These are phyloP conservation scores for Kurtzmaniella quercitrusa DNA, from an alignment of 1,139 yeast genomes.

Conservation along the genomic window DNA sequence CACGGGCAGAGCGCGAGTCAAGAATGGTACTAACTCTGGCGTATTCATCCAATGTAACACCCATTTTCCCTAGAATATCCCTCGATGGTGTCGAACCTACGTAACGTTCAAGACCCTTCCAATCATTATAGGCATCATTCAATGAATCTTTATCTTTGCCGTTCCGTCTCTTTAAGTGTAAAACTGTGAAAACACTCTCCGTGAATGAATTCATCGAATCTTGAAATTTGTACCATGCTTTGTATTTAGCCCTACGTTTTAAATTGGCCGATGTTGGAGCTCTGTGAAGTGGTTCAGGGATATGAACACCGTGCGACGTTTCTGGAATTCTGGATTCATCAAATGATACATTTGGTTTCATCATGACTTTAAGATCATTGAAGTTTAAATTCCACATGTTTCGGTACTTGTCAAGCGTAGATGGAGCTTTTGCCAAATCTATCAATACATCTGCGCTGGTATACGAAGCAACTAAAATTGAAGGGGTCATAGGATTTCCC, in stretches of 20 bases:
- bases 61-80: constrained; percentile 26
- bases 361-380: constrained; percentile 50
- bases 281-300: background rate
- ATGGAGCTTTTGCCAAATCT: constrained; percentile 53
- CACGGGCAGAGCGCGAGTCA: constrained; percentile 53
- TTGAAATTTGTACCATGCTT: constrained; percentile 21
- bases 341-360: constrained; percentile 68
- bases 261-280: constrained; percentile 6
- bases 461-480: constrained; percentile 62
- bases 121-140: constrained; percentile 14
- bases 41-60: constrained; percentile 55
- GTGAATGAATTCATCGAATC: constrained; percentile 13
- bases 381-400: constrained; percentile 39
- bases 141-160: constrained; percentile 7
- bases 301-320: background rate
- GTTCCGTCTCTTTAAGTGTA: constrained; percentile 4
- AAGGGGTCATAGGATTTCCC: constrained; percentile 78
- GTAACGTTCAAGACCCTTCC: constrained; percentile 45
- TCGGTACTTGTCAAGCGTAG: constrained; percentile 53
- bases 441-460: constrained; percentile 52
- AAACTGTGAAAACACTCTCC: constrained; percentile 3
- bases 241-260: constrained; percentile 19
- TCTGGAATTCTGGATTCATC: constrained; percentile 15
- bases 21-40: constrained; percentile 75
- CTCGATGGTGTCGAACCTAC: constrained; percentile 21